Percentiles rank a stretch among this genome's conserved stretches.
phyloP scores from a whole-genome alignment of 805 yeast genomes.

The Nakazawaea ernobii region DNA sequence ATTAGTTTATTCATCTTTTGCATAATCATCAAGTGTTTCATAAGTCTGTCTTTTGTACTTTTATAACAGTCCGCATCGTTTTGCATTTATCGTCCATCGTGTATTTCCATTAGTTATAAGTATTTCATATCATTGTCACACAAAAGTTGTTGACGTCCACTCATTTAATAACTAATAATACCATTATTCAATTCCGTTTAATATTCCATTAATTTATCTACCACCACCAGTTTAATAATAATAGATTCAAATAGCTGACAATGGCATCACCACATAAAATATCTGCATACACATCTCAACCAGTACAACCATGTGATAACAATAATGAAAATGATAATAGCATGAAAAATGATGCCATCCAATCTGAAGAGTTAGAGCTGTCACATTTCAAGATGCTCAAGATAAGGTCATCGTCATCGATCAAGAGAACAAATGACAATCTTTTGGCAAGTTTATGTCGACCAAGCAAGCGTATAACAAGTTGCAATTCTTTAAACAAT shows the following conservation, averaged over 20 bases:
- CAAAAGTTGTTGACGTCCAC: constrained; percentile 12
- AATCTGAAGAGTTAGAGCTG: not conserved
- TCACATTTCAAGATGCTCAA: not conserved
- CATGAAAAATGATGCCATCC: not conserved
- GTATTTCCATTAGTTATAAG: too few species aligned
- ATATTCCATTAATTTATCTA: not conserved
- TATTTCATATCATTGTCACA: not conserved
- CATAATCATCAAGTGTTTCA: too few species aligned
- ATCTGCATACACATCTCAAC: constrained; percentile 1
- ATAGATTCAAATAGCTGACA: not conserved
- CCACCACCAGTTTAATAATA: not conserved
- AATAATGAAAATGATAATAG: not conserved
- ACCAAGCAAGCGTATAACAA: constrained; percentile 5
- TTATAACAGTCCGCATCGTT: not conserved
- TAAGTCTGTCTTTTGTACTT: not conserved
- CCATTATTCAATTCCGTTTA: constrained; percentile 2
- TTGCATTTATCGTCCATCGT: too few species aligned
- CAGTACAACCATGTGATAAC: not conserved
- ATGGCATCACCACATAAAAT: constrained; percentile 1
- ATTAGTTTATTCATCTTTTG: constrained; percentile 5
- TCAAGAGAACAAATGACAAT: constrained; percentile 1
- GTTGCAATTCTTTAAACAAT: not conserved
- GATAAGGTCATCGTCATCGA: not conserved
- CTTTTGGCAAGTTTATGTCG: not conserved
- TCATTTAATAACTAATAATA: constrained; percentile 3